phyloP scores from a whole-genome alignment of 352 stramenopile genomes.

The Discostella stelligera region DNA sequence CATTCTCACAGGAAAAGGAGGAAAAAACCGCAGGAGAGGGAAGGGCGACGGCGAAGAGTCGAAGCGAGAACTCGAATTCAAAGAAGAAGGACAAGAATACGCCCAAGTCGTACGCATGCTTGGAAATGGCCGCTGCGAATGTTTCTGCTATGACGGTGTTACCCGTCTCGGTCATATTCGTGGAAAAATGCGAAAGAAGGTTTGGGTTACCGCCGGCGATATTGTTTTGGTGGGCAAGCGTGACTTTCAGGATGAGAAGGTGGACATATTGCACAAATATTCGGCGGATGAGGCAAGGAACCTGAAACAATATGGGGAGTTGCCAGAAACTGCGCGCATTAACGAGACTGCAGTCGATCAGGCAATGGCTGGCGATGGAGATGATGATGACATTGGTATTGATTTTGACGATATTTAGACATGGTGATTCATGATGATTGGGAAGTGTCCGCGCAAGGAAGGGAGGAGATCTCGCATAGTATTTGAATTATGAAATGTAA shows the following conservation, averaged over 20 bases:
- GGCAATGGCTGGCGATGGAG: constrained; percentile 86
- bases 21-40: constrained; percentile 96
- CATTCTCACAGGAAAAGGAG: constrained; percentile 89
- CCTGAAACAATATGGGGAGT: constrained; percentile 98
- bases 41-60: constrained; percentile 99
- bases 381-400: constrained; percentile 88
- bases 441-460: too few relatives aligned
- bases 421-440: not conserved
- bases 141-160: constrained; percentile 98
- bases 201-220: constrained; percentile 97
- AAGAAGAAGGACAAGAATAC: constrained; percentile 99
- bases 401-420: constrained; percentile 87
- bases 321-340: constrained; percentile 92
- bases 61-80: constrained; percentile 99
- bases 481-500: not conserved
- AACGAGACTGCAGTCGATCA: constrained; percentile 89
- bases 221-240: constrained; percentile 98
- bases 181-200: constrained; percentile 99
- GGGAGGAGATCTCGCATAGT: not conserved
- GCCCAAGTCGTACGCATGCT: constrained; percentile 98
- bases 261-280: constrained; percentile 99
- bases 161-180: constrained; percentile 97
- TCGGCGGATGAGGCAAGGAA: constrained; percentile 95
- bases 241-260: constrained; percentile 99
- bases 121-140: constrained; percentile 96